Evolutionary conservation across 2,329 filamentous ascomycete genomes (phyloP).

Genomic region (Cercospora sp.): DNA sequence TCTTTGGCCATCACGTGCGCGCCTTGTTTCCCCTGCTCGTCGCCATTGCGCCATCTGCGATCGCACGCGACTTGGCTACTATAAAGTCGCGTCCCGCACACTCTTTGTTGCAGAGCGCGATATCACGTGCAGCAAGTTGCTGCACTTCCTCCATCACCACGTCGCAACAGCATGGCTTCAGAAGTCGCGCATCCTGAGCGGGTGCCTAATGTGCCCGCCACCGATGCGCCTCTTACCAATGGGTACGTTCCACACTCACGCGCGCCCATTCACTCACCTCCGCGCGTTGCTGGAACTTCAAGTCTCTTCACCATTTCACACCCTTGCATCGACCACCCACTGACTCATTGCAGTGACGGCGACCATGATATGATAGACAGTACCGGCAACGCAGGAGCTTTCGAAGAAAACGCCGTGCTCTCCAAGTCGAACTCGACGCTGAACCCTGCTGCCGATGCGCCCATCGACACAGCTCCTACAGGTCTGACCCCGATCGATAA

Average conservation of each 20-base stretch:
- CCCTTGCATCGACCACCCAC: not conserved
- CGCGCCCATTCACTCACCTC: slow-evolving; percentile 4
- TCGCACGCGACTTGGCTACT: slow-evolving; percentile 11
- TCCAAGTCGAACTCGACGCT: slow-evolving; percentile 27
- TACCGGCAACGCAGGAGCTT: slow-evolving; percentile 28
- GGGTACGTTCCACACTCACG: slow-evolving; percentile 21
- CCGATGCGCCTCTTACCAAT: slow-evolving; percentile 26
- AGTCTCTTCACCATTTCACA: not conserved
- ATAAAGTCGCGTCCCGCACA: slow-evolving; percentile 16
- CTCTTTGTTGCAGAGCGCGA: slow-evolving; percentile 20
- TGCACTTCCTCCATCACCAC: slow-evolving; percentile 8
- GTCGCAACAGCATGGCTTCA: slow-evolving; percentile 25
- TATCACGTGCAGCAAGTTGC: slow-evolving; percentile 27
- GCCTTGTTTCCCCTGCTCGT: slow-evolving; percentile 7
- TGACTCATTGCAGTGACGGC: slow-evolving; percentile 9
- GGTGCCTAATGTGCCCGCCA: slow-evolving; percentile 20
- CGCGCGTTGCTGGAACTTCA: not conserved
- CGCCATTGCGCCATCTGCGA: slow-evolving; percentile 7
- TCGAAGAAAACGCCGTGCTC: slow-evolving; percentile 27
- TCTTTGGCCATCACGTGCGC: slow-evolving; percentile 20
- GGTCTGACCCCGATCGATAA: slow-evolving; percentile 43
- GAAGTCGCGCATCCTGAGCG: slow-evolving; percentile 28
- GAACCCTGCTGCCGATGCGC: slow-evolving; percentile 22
- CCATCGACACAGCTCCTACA: slow-evolving; percentile 32
- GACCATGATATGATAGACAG: slow-evolving; percentile 10